Conservation (phyloP, 371 early-diverging fungal genomes). For the Mortierella sp. region DNA sequence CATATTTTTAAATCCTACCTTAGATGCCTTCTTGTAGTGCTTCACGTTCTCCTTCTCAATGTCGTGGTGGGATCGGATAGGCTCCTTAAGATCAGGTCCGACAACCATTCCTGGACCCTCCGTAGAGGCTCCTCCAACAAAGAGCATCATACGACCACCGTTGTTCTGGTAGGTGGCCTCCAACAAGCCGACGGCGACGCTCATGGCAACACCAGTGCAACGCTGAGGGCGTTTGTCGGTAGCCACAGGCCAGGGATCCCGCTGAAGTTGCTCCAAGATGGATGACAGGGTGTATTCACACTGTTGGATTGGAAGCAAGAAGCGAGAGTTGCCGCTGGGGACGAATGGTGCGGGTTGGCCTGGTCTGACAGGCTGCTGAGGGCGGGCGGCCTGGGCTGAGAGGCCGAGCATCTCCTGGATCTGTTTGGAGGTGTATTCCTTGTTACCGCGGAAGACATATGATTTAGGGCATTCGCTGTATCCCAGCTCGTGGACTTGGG, state of each 20-base stretch:
- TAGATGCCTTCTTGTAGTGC: conserved; percentile 92
- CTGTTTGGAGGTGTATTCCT: conserved; percentile 95
- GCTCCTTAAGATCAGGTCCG: conserved; percentile 92
- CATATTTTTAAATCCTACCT: conserved; percentile 52
- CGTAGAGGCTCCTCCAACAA: conserved; percentile 98
- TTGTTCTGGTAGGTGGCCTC: conserved; percentile 95
- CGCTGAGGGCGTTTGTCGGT: conserved; percentile 95
- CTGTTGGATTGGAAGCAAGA: conserved; percentile 92
- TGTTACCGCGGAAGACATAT: conserved; percentile 98
- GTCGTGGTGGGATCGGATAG: conserved; percentile 97
- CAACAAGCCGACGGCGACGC: conserved; percentile 95
- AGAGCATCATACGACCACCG: conserved; percentile 97
- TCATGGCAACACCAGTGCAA: conserved; percentile 98
- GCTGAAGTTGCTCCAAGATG: conserved; percentile 95
- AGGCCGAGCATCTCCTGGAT: conserved; percentile 96
- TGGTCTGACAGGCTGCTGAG: conserved; percentile 74
- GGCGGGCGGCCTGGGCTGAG: conserved; percentile 66
- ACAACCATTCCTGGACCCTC: conserved; percentile 99
- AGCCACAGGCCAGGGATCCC: conserved; percentile 98
- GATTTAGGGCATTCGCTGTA: conserved; percentile 96
- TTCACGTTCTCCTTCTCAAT: conserved; percentile 96
- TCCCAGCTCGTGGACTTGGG: conserved; percentile 95
- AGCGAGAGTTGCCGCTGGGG: conserved; percentile 63
- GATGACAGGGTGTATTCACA: conserved; percentile 96
- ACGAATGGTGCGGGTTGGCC: conserved; percentile 67